Base-by-base conservation (phyloP, 352 stramenopile genomes). In the Phytophthora colocasiae region DNA sequence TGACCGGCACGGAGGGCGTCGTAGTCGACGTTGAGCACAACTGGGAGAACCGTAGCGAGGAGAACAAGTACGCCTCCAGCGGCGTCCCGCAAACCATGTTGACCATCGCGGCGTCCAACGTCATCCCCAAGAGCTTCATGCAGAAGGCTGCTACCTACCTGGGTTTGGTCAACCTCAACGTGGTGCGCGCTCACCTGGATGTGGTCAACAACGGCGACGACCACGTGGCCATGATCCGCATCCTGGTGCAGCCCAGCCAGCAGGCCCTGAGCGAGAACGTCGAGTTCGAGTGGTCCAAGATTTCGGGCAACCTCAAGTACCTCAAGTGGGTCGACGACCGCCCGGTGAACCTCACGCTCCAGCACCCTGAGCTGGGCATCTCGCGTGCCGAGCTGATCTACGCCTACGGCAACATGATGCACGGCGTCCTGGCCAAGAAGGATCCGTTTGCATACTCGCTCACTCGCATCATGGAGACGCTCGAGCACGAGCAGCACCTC, bases 401-500 rank as follows among this genome's bases (percentile, higher is more conserved):
- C 51, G 93, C 92, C 12, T 97, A 99, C 78, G 92, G 84, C 49
- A 96, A 96, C 67, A 96, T 99, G 75, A 78, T 99, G 54, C 97
- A 99, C 83, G 92, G 95, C 14, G 87, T 98, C 29, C 80, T 99
- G 69, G 86, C 89, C 9, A 98, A 98, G 76, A 80, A 96, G 56
- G 97, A 99, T 65, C 79, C 95, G 10, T 96, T 98, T 52, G 90
- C 93, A 38, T 99, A 98, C 82, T 98, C 89, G 55, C 86, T 98
- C 46, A 92, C 86, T 58, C 96, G 97, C 59, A 99, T 99, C 63
- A 82, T 97, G 48, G 89, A 98, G 56, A 96, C 95, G 39, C 77
- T 99, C 12, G 93, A 96, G 50, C 89, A 98, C 55, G 81, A 89
- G 31, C 85, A 96, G 66, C 87, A 98, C 64, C 76, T 98, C 54